A percentile compares a stretch with the other conserved stretches of the same genome.
phyloP scores from a whole-genome alignment of 805 yeast species.

The Starmerella riodocensis region DNA sequence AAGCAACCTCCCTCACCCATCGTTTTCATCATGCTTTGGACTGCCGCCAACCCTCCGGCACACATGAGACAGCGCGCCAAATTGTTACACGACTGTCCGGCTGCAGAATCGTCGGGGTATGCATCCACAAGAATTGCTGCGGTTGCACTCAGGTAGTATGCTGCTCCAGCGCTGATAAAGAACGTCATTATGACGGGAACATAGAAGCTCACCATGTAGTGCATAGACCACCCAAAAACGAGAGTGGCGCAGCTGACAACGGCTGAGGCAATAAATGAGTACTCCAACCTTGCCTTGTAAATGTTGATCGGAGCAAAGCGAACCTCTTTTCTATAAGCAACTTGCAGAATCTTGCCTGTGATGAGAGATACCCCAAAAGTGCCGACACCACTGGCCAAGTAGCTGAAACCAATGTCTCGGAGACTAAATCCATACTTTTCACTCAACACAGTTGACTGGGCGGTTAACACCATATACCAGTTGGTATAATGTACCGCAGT shows the following conservation, averaged over 20 bases:
- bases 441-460: conserved; percentile 44
- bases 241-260: conserved; percentile 33
- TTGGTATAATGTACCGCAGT: conserved; percentile 50
- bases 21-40: conserved; percentile 42
- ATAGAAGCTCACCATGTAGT: conserved; percentile 35
- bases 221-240: conserved; percentile 64
- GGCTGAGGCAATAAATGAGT: conserved; percentile 33
- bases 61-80: conserved; percentile 58
- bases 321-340: conserved; percentile 31
- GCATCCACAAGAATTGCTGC: conserved; percentile 63
- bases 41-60: conserved; percentile 57
- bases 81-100: conserved; percentile 63
- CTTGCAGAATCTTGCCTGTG: conserved; percentile 46
- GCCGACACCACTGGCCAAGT: conserved; percentile 60
- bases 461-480: conserved; percentile 62
- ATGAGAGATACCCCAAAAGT: conserved; percentile 46
- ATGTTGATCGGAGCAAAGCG: conserved; percentile 26
- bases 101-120: conserved; percentile 55
- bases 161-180: conserved; percentile 42
- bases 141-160: conserved; percentile 44
- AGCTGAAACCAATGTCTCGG: conserved; percentile 54
- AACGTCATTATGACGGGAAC: conserved; percentile 48
- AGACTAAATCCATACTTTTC: conserved; percentile 39
- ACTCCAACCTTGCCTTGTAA: conserved; percentile 40
- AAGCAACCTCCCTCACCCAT: conserved; percentile 67